A percentile compares a stretch with the other conserved stretches of the same genome.
Conservation (phyloP, 306 rosid genomes). For the Alnus glutinosa region DNA sequence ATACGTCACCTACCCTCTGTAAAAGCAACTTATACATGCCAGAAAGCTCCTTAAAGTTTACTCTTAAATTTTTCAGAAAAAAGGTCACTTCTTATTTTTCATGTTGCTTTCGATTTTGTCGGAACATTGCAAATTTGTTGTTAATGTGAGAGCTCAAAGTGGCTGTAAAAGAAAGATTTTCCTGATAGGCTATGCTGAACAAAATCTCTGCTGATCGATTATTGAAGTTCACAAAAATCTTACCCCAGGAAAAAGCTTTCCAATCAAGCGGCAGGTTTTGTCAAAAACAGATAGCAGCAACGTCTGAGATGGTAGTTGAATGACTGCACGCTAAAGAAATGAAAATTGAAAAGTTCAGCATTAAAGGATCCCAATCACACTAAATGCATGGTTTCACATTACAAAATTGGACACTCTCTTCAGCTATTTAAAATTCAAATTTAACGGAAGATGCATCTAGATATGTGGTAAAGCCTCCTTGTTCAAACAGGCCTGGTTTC, state of each 20-base stretch:
- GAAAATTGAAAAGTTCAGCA: slow-evolving; percentile 15
- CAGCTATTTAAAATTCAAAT: neutral
- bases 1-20: neutral
- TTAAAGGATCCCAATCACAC: slow-evolving; percentile 6
- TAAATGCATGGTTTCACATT: slow-evolving; percentile 9
- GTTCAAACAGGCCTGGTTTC: neutral
- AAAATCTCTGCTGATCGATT: neutral
- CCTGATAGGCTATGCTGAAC: neutral
- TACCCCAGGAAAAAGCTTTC: slow-evolving; percentile 99
- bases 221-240: slow-evolving; percentile 25
- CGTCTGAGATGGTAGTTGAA: slow-evolving; percentile 94
- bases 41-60: neutral
- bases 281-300: slow-evolving; percentile 90
- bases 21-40: neutral
- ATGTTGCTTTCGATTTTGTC: slow-evolving; percentile 14
- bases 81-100: slow-evolving; percentile 3
- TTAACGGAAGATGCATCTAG: neutral
- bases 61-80: neutral
- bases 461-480: neutral
- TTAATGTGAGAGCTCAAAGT: slow-evolving; percentile 12
- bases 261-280: slow-evolving; percentile 91
- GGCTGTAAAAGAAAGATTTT: slow-evolving; percentile 7
- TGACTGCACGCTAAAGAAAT: slow-evolving; percentile 90
- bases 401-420: neutral
- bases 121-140: slow-evolving; percentile 16